Evolutionary conservation across 768 basidiomycete species (phyloP), one percentile per base, ranked within the genome.

Genomic region (Mycena indigotica): DNA sequence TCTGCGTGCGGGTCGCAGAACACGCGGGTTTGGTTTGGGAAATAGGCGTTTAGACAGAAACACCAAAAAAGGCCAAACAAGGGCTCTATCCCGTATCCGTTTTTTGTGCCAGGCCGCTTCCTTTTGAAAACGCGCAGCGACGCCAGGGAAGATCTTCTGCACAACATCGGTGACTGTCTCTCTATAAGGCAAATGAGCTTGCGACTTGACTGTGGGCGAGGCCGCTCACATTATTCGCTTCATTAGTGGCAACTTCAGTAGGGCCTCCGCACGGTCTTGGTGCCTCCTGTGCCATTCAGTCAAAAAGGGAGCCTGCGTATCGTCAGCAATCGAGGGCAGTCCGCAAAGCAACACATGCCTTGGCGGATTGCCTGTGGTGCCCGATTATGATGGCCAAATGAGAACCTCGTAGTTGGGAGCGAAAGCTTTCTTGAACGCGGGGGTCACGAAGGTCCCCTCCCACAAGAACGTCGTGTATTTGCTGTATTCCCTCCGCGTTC

Each of bases 31-130:
- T 65, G 55, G 1, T 57, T 62, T 1, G 32, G 46, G 24, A 58
- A 57, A 3, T 45, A 35, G 5, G 61, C 63, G 40, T 72, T 73
- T n/a, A 70, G 28, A 49, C 71, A 72, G 19, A 69, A 63, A 38
- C 70, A 71, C 61, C 64, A 72, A 28, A 68, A 72, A 0, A 67
- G 50, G 1, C 66, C 70, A 55, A 67, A 71, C 16, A 57, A 16
- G 0, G 64, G 62, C 5, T 62, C 24, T 12, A 70, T 66, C 0
- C 56, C 53, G 24, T 70, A 53, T 21, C 35, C 35, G n/a, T 17
- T 57, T 25, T 21, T 58, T 26, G 24, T 67, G 53, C 60, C 57
- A 62, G 13, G 41, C 3, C 3, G 63, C 63, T 19, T 60, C 63
- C 8, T 50, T 19, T 1, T 21, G 2, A 30, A 62, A 65, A 1